Percentiles rank a stretch among this genome's conserved stretches.
These are phyloP conservation scores for Vitellaria paradoxa DNA, from an alignment of 179 eudicot genomes.

Conservation along the genomic window DNA sequence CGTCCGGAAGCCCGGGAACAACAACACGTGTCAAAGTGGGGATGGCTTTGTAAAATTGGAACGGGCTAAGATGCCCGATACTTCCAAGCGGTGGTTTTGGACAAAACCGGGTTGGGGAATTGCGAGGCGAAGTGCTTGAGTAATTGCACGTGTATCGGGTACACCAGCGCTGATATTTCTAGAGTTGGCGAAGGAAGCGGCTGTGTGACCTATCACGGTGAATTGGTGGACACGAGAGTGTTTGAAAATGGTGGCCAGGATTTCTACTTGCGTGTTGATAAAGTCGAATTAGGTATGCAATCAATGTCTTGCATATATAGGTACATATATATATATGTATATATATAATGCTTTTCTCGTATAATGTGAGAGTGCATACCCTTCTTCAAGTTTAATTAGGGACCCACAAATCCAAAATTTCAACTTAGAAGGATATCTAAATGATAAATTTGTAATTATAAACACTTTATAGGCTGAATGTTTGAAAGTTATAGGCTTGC, in stretches of 20 bases:
- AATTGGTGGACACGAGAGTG: background rate
- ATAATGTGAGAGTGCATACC: no score
- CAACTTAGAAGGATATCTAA: no score
- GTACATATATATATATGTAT: no score
- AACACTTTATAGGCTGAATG: no score
- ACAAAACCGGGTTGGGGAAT: slow-evolving; percentile 18
- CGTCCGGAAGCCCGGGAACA: background rate
- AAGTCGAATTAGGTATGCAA: background rate
- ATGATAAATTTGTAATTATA: no score
- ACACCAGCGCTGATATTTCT: slow-evolving; percentile 12
- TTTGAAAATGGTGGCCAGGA: background rate
- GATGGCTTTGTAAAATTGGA: slow-evolving; percentile 3
- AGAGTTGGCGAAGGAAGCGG: background rate
- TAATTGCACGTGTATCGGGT: slow-evolving; percentile 38
- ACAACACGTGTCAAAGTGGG: background rate
- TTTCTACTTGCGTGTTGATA: slow-evolving; percentile 3
- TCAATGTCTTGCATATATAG: background rate
- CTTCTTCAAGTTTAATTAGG: no score
- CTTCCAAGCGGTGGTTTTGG: slow-evolving; percentile 12
- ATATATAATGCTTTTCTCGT: no score
- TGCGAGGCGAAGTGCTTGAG: slow-evolving; percentile 28
- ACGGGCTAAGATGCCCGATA: slow-evolving; percentile 32
- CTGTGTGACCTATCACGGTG: background rate
- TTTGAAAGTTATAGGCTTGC: no score
- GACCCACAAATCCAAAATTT: no score